A percentile compares a stretch with the other conserved stretches of the same genome.
These are phyloP conservation scores for Saprolegnia parasitica DNA, from an alignment of 352 stramenopile genomes.

Conservation along the genomic window DNA sequence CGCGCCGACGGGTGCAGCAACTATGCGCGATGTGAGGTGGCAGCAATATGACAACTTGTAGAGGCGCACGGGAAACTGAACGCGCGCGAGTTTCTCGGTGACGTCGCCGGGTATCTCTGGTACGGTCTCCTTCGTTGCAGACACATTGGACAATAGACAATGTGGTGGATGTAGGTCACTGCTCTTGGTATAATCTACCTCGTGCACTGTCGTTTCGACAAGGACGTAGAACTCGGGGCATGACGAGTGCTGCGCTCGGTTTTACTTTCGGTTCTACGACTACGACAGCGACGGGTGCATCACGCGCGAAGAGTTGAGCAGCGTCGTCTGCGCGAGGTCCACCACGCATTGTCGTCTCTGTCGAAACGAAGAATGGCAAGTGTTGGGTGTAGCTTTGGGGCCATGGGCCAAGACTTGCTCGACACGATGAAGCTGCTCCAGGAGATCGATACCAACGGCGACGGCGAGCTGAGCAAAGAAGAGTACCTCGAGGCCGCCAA, in stretches of 20 bases:
- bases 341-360: neutral
- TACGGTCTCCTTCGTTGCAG: neutral
- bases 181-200: neutral
- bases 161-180: neutral
- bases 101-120: slow-evolving; percentile 6
- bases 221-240: neutral
- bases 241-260: slow-evolving; percentile 14
- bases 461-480: slow-evolving; percentile 19
- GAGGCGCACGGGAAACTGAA: slow-evolving; percentile 1
- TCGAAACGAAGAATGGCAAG: neutral
- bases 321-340: slow-evolving; percentile 18
- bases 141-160: no score
- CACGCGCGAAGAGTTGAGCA: slow-evolving; percentile 23
- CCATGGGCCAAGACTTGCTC: slow-evolving; percentile 12
- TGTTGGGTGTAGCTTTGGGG: slow-evolving; percentile 17
- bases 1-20: neutral
- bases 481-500: slow-evolving; percentile 22
- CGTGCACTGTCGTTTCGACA: neutral
- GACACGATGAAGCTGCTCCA: slow-evolving; percentile 25
- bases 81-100: slow-evolving; percentile 7
- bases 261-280: slow-evolving; percentile 27
- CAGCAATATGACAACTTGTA: neutral
- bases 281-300: slow-evolving; percentile 16
- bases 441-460: slow-evolving; percentile 15
- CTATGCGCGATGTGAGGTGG: no score